These are phyloP conservation scores for Bipolaris gigantea DNA, from an alignment of 2,329 filamentous ascomycete genomes.

Conservation along the genomic window DNA sequence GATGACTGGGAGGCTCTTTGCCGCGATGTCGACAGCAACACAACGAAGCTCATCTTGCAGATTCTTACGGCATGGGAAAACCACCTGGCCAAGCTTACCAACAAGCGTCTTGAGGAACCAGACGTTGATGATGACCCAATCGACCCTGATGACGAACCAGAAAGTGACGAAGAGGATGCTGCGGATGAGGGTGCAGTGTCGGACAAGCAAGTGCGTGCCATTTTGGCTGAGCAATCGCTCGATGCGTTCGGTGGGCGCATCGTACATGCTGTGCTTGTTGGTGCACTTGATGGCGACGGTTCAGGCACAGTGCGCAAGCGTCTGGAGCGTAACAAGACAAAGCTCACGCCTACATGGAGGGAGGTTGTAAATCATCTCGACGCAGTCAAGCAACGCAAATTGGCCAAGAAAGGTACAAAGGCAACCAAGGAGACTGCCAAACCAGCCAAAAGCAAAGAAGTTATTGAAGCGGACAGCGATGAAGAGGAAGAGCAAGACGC, in stretches of 20 bases:
- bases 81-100: conserved; percentile 52
- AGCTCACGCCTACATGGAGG: conserved; percentile 81
- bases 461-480: conserved; percentile 40
- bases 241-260: conserved; percentile 86
- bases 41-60: conserved; percentile 68
- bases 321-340: conserved; percentile 76
- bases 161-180: conserved; percentile 59
- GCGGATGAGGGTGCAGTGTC: conserved; percentile 47
- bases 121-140: conserved; percentile 73
- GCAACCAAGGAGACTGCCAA: conserved; percentile 45
- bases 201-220: conserved; percentile 62
- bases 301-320: conserved; percentile 64
- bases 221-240: conserved; percentile 80
- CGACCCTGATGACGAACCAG: conserved; percentile 66
- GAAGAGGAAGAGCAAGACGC: conserved; percentile 33
- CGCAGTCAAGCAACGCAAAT: conserved; percentile 50
- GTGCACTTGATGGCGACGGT: conserved; percentile 65
- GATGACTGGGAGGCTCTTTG: conserved; percentile 62
- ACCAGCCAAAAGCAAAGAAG: conserved; percentile 47
- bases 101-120: conserved; percentile 45
- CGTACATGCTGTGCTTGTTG: conserved; percentile 75
- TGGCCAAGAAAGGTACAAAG: conserved; percentile 30
- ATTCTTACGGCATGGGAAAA: conserved; percentile 80
- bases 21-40: conserved; percentile 67
- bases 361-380: conserved; percentile 83